Evolutionary conservation across 306 rosid species (phyloP).

Genomic region (Chamaecrista fasciculata): DNA sequence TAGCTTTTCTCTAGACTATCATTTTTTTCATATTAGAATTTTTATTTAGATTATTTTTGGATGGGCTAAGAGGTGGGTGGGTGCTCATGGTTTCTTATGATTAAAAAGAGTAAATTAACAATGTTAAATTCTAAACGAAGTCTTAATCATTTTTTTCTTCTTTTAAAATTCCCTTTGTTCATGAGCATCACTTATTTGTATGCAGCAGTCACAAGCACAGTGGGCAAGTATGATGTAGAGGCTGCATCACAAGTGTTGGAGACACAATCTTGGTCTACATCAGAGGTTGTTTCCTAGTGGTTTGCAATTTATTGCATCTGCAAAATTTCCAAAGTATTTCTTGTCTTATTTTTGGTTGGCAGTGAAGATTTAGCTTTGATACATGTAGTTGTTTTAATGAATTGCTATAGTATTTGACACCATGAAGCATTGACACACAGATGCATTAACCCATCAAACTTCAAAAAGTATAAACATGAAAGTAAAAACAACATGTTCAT

Average conservation of each 20-base stretch:
- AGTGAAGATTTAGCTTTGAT: background rate
- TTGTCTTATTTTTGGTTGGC: constrained; percentile 10
- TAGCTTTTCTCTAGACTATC: background rate
- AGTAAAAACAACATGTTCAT: too few species aligned
- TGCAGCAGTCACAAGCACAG: constrained; percentile 53
- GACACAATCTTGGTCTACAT: constrained; percentile 42
- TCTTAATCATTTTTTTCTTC: constrained; percentile 1
- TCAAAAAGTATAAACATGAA: too few species aligned
- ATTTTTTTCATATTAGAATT: background rate
- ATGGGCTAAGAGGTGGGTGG: background rate
- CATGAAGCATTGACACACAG: too few species aligned
- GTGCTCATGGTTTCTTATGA: background rate
- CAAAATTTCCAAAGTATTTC: constrained; percentile 6
- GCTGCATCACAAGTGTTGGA: constrained; percentile 47
- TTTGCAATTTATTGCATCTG: background rate
- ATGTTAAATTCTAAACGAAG: constrained; percentile 15
- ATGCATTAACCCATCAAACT: too few species aligned
- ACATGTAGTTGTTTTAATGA: background rate
- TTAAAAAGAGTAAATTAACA: constrained; percentile 1
- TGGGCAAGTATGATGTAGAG: constrained; percentile 50
- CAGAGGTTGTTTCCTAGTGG: constrained; percentile 58
- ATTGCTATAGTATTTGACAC: background rate
- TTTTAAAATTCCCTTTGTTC: constrained; percentile 8
- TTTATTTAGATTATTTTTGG: constrained; percentile 8
- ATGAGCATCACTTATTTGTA: constrained; percentile 20